Percentiles rank a stretch among this genome's conserved stretches.
Conservation (phyloP, 495 filamentous ascomycete species). For the Aspergillus diversus region DNA sequence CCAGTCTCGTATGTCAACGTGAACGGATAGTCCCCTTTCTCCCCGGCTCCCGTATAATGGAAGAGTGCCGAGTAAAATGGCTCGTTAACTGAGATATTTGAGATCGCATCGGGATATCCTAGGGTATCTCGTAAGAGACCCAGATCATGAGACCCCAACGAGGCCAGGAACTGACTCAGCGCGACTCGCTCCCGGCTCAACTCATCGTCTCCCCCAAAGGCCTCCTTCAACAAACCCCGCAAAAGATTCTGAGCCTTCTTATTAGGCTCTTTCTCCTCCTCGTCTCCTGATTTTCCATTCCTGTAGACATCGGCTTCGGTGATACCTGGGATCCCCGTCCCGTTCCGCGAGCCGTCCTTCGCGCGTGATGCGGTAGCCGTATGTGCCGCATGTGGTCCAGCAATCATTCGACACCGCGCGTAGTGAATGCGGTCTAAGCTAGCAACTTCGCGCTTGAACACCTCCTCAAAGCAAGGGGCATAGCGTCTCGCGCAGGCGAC, state of each 20-base stretch:
- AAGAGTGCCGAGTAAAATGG: constrained; percentile 55
- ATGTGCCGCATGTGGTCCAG: constrained; percentile 40
- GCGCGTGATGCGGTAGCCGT: constrained; percentile 33
- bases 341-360: not conserved
- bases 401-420: constrained; percentile 57
- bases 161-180: constrained; percentile 49
- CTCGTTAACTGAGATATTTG: constrained; percentile 46
- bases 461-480: constrained; percentile 52
- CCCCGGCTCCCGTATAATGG: constrained; percentile 36
- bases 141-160: constrained; percentile 59
- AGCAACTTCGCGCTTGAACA: constrained; percentile 51
- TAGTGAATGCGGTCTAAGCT: constrained; percentile 52
- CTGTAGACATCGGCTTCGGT: not conserved
- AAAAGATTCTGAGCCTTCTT: constrained; percentile 9
- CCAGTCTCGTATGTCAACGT: constrained; percentile 60
- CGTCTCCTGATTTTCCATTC: not conserved
- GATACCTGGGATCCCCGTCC: not conserved
- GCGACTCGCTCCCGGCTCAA: constrained; percentile 36
- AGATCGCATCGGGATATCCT: constrained; percentile 48
- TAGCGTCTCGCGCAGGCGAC: constrained; percentile 60
- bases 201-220: constrained; percentile 37
- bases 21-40: constrained; percentile 38
- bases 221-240: constrained; percentile 32
- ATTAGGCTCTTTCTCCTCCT: not conserved
- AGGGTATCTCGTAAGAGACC: constrained; percentile 59